Base-by-base conservation (phyloP, 2,329 filamentous ascomycete species). In the Penicillium brasilianum region DNA sequence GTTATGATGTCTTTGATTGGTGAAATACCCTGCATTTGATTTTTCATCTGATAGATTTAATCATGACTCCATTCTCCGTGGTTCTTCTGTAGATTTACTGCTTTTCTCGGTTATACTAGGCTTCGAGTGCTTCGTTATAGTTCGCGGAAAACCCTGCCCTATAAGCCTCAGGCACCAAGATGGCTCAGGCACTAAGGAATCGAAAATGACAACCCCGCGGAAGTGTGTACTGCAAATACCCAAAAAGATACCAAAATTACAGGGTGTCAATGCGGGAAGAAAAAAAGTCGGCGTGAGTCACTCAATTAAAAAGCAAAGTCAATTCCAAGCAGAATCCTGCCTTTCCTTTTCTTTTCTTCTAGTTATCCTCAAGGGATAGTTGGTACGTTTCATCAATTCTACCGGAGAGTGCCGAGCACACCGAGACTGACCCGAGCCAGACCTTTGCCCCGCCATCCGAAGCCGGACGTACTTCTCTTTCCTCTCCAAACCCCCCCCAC, bases 381-480 rank as follows among this genome's bases (percentile, higher is more conserved):
- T 50, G 49, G 57, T 59, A 55, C 39, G 57, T 55, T 14, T 14
- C 11, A 14, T 32, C 28, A 44, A 44, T 52, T 30, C 18, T 9
- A 32, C 22, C 16, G 50, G 36, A 20, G 11, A 25, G 46, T 5
- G 36, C 28, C 18, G 22, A 50, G 34, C 54, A 55, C 62, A 60
- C 62, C 59, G 64, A 60, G 30, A 60, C 58, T 65, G 55, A 67
- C 61, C 65, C 63, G 50, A 58, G 51, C 50, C 53, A 62, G 57
- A 54, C 48, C 37, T 61, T 57, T 62, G 65, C 65, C 65, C 65
- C 65, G 63, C 65, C 59, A 65, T 62, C 63, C 65, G 65, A 66
- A 66, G 64, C 60, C 64, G 60, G 64, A 58, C 62, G 25, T 59
- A 59, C 56, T 65, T 62, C 63, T 66, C 59, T 59, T 59, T 61